Percentiles rank a stretch among this genome's conserved stretches.
phyloP scores from a whole-genome alignment of 148 eudicot genomes.

The Dysphania ambrosioides region DNA sequence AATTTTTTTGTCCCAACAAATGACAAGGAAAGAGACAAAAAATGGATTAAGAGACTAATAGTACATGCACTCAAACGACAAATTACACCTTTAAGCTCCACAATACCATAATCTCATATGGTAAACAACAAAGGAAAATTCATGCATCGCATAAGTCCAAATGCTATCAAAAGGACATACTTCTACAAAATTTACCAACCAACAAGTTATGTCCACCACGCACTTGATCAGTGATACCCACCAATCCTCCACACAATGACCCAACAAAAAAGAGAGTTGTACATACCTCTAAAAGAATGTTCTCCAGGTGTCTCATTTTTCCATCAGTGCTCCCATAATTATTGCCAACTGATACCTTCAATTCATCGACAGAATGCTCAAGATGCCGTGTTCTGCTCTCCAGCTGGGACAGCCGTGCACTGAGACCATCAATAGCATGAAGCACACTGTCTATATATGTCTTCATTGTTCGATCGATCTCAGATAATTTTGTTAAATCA shows the following conservation, averaged over 20 bases:
- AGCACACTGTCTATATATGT: conserved; percentile 63
- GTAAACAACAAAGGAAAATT: neutral
- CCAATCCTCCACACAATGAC: neutral
- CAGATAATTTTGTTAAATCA: conserved; percentile 56
- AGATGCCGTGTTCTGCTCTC: conserved; percentile 67
- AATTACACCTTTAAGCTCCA: neutral
- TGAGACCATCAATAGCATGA: conserved; percentile 68
- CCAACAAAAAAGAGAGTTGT: neutral
- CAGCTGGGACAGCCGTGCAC: conserved; percentile 76
- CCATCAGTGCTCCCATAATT: conserved; percentile 75
- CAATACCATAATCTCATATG: neutral
- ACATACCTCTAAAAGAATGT: conserved; percentile 76
- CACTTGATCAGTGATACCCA: neutral
- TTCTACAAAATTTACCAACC: neutral
- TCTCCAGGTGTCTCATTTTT: conserved; percentile 78
- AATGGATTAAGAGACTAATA: neutral
- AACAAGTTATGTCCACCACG: neutral
- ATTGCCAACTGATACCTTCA: conserved; percentile 65
- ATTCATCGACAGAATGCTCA: conserved; percentile 79
- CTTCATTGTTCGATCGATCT: conserved; percentile 75
- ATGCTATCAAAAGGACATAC: neutral
- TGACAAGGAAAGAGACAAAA: too few species aligned
- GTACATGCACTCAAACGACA: too few species aligned
- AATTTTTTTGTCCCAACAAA: too few species aligned
- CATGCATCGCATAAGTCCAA: too few species aligned